Conservation (phyloP, 805 yeast species). For the Candida methanosorbosa region DNA sequence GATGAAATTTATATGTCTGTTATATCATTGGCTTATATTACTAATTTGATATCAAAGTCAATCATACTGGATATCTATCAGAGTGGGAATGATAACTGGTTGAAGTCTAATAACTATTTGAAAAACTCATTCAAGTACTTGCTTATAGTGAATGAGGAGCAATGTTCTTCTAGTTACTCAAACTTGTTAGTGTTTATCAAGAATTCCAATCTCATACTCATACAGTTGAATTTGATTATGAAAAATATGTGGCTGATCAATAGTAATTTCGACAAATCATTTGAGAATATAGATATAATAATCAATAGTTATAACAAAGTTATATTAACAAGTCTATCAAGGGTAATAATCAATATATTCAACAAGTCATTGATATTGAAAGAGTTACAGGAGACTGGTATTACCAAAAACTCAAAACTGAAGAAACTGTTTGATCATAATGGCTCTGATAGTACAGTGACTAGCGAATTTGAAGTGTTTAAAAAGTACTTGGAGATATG, state of each 20-base stretch:
- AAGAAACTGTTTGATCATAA: background rate
- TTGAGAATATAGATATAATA: background rate
- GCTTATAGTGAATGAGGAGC: slow-evolving; percentile 4
- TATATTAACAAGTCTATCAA: no score
- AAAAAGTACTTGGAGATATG: slow-evolving; percentile 10
- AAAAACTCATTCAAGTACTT: slow-evolving; percentile 12
- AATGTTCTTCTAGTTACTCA: no score
- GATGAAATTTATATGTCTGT: slow-evolving; percentile 16
- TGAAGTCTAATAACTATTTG: slow-evolving; percentile 12
- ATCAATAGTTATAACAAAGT: no score
- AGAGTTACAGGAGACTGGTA: no score
- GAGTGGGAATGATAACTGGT: slow-evolving; percentile 9
- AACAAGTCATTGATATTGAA: no score
- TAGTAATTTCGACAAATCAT: slow-evolving; percentile 5
- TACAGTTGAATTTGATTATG: slow-evolving; percentile 16
- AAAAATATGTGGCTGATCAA: slow-evolving; percentile 12
- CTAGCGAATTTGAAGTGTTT: background rate
- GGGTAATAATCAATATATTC: no score
- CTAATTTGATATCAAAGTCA: background rate
- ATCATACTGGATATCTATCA: slow-evolving; percentile 7
- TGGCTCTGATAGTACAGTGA: background rate
- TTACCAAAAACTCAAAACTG: no score
- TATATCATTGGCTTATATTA: slow-evolving; percentile 6
- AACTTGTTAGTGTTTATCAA: slow-evolving; percentile 5
- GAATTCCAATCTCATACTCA: slow-evolving; percentile 11